Base-by-base conservation (phyloP, 202 grass and related monocot genomes). In the Carex arenaria region DNA sequence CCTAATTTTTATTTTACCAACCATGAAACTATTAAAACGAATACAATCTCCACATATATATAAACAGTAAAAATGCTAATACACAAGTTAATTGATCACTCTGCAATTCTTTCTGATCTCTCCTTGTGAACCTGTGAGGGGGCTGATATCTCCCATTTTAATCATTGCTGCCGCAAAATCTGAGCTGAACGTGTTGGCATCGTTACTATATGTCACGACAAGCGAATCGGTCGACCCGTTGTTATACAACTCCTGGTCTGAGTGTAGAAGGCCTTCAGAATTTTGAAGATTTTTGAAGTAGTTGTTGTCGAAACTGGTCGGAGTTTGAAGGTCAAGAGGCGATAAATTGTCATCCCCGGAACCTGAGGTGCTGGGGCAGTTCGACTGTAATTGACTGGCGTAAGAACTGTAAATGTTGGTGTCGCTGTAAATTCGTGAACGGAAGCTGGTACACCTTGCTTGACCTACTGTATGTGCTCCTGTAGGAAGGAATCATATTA, bases 201-300 rank as follows among this genome's bases (percentile, higher is more conserved):
- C 57, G 4, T 56, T 89, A 42, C 69, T 61, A 72, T 91, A 94
- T 61, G 84, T 78, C 17, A n/a, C 38, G 15, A 72, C 79, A 49
- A 85, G 89, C 5, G 85, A 83, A 76, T 90, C 92, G 4, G 89
- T 79, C 7, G 89, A 88, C 1, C 92, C 87, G 0, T 88, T 88
- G 67, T 90, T 86, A 42, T 88, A 88, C 36, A 94, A 85, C 62
- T 90, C 83, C 81, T 94, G 89, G 54, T 94, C 89, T 18, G 92
- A 94, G 73, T 91, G 89, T 31, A 94, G 76, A 77, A 94, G 69
- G 4, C 92, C 89, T 73, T 87, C 89, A 0, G 86, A 78, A 60
- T 84, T 86, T 62, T 82, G 68, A 72, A 91, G 78, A 81, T 89
- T 80, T 30, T 64, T 86, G 87, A 84, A 94, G 85, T 91, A 94